Evolutionary conservation across 2,329 filamentous ascomycete genomes (phyloP), one percentile per base, ranked within the genome.

Genomic region (Claviceps sorghi): DNA sequence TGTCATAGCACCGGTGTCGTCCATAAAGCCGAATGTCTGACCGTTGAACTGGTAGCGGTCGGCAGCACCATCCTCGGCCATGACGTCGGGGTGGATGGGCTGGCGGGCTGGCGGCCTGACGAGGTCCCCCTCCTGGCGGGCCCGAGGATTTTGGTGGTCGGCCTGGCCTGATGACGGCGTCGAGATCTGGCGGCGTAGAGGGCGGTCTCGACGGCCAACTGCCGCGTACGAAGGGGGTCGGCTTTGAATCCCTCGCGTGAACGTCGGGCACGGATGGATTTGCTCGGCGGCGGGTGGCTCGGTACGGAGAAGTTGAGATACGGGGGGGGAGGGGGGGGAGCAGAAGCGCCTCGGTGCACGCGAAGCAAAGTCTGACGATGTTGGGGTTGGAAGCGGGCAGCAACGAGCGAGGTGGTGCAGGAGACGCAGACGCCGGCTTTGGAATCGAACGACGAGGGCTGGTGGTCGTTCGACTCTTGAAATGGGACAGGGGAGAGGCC

Each of bases 11-110:
- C 62, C 59, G 56, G 60, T 60, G 57, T 67, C 63, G 58, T 64
- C 64, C 55, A 69, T 61, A 57, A 69, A 69, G 55, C 58, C 64
- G 53, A 68, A 62, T 58, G 65, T 66, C 51, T 67, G 61, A 59
- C 72, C 70, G 52, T 73, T 70, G 57, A 74, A 67, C 62, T 70
- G 70, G 59, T 68, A 74, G 62, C 66, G 66, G 58, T 59, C 60
- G 56, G 67, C 59, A 58, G 64, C 61, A 58, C 69, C 69, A 59
- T 69, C 65, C 62, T 69, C 65, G 54, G 67, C 63, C 69, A 71
- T 70, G 58, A 57, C 57, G 59, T 57, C 58, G 61, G 51, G 26
- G n/a, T 30, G 34, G 41, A 29, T 32, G 36, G 40, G 54, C 54
- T 50, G 26, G 5, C 26, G 51, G 26, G n/a, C 29, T 29, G 41